phyloP scores from a whole-genome alignment of 2,329 filamentous ascomycete genomes.

The Colletotrichum destructivum region DNA sequence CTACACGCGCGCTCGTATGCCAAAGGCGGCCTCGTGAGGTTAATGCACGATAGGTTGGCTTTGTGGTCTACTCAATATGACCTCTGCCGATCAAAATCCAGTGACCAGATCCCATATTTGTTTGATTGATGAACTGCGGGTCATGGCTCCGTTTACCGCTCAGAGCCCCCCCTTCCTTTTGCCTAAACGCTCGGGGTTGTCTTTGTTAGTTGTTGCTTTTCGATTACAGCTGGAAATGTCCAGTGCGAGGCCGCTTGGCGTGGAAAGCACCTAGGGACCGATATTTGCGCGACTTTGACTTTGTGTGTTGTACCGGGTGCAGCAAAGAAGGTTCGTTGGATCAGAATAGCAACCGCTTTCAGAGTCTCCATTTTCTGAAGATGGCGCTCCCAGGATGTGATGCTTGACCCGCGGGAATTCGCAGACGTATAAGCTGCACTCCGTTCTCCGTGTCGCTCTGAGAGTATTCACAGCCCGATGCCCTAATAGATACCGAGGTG shows the following conservation, averaged over 20 bases:
- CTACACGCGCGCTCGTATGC: slow-evolving; percentile 10
- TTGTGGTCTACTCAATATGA: slow-evolving; percentile 2
- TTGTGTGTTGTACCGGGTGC: slow-evolving; percentile 12
- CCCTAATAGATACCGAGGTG: not conserved
- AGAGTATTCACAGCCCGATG: slow-evolving; percentile 5
- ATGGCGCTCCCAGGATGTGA: not conserved
- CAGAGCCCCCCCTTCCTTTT: not conserved
- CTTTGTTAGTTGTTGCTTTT: slow-evolving; percentile 24
- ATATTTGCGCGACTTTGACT: slow-evolving; percentile 22
- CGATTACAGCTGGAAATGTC: not conserved
- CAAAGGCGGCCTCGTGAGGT: not conserved
- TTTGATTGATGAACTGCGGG: not conserved
- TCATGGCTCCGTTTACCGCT: not conserved
- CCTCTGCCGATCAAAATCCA: slow-evolving; percentile 22
- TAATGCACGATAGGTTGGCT: not conserved
- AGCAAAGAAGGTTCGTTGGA: not conserved
- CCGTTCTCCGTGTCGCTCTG: not conserved
- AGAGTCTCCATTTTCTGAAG: not conserved
- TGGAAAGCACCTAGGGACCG: not conserved
- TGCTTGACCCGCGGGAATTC: not conserved
- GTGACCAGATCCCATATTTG: slow-evolving; percentile 25
- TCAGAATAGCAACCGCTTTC: not conserved
- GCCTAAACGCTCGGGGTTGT: slow-evolving; percentile 1
- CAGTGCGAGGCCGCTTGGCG: not conserved
- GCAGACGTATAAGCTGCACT: not conserved